Evolutionary conservation across 2,329 filamentous ascomycete genomes (phyloP).

Genomic region (Myriosclerotinia curreyana): DNA sequence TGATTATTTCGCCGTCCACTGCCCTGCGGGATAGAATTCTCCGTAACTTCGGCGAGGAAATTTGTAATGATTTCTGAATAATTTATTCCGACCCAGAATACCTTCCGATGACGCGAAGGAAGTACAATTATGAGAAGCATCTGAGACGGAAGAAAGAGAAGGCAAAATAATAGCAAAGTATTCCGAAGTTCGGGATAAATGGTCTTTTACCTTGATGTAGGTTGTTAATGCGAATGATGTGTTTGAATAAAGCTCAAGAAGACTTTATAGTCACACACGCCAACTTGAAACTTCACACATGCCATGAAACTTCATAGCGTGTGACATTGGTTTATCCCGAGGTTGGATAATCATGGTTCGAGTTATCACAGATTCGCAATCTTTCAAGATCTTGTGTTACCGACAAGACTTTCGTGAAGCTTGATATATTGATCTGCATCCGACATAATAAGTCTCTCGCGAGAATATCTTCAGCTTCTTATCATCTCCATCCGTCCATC

Average conservation of each 20-base stretch:
- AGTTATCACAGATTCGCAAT: not conserved
- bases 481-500: not conserved
- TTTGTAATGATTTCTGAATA: not conserved
- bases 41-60: not conserved
- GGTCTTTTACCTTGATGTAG: not conserved
- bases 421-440: not conserved
- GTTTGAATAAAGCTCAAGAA: not conserved
- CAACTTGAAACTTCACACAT: not conserved
- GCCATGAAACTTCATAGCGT: not conserved
- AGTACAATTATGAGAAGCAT: not conserved
- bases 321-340: not conserved
- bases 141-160: not conserved
- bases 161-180: not conserved
- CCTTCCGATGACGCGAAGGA: not conserved
- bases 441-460: not conserved
- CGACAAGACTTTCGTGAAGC: not conserved
- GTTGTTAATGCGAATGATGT: not conserved
- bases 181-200: not conserved
- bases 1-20: not conserved
- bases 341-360: not conserved
- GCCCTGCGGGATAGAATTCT: not conserved
- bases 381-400: not conserved
- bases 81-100: not conserved
- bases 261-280: not conserved
- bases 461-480: not conserved